Evolutionary conservation across 495 filamentous ascomycete species (phyloP).

Genomic region (Penicillium malachiteum): DNA sequence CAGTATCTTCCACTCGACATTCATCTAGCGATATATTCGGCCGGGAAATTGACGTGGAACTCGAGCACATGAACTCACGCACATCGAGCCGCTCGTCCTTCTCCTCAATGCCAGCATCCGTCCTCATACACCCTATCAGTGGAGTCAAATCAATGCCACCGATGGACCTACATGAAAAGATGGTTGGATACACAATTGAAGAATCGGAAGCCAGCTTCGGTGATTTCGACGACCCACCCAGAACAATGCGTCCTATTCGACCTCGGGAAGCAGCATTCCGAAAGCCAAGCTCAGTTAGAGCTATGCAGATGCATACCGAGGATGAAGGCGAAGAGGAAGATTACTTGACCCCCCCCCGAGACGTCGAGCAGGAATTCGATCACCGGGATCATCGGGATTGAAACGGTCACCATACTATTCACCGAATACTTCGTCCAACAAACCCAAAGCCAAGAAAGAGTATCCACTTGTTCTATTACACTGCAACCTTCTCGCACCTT

Average conservation of each 20-base stretch:
- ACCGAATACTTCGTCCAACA: slow-evolving; percentile 43
- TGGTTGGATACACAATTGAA: slow-evolving; percentile 24
- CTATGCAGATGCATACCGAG: slow-evolving; percentile 71
- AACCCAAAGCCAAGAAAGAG: slow-evolving; percentile 59
- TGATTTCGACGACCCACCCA: slow-evolving; percentile 18
- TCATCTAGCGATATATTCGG: slow-evolving; percentile 33
- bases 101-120: slow-evolving; percentile 42
- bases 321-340: slow-evolving; percentile 43
- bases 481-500: slow-evolving; percentile 74
- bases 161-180: slow-evolving; percentile 18
- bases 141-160: slow-evolving; percentile 16
- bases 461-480: slow-evolving; percentile 84
- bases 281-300: slow-evolving; percentile 72
- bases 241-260: slow-evolving; percentile 28
- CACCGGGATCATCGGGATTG: slow-evolving; percentile 33
- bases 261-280: slow-evolving; percentile 54
- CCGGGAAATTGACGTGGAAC: slow-evolving; percentile 33
- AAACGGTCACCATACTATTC: slow-evolving; percentile 47
- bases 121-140: slow-evolving; percentile 32
- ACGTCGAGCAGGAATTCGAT: slow-evolving; percentile 34
- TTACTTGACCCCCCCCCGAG: slow-evolving; percentile 35
- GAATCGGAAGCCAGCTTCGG: slow-evolving; percentile 24
- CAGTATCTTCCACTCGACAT: slow-evolving; percentile 35
- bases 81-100: slow-evolving; percentile 46
- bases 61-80: slow-evolving; percentile 30